Evolutionary conservation across 768 basidiomycete species (phyloP).

Genomic region (Baorangia bicolor): DNA sequence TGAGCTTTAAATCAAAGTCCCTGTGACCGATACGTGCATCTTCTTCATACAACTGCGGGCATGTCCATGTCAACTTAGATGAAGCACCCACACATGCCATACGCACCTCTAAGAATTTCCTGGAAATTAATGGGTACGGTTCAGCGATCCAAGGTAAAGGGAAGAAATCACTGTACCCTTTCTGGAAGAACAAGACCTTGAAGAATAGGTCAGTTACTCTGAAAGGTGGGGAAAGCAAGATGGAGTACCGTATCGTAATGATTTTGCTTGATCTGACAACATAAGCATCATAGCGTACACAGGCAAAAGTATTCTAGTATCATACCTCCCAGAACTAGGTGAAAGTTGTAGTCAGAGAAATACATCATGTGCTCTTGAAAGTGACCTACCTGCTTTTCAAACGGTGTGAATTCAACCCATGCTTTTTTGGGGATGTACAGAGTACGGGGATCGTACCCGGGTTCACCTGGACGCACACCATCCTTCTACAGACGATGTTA

Average conservation of each 20-base stretch:
- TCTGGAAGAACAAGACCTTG: conserved; percentile 94
- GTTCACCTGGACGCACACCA: conserved; percentile 69
- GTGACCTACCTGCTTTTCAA: conserved; percentile 77
- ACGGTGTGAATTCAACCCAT: conserved; percentile 88
- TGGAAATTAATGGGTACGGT: conserved; percentile 31
- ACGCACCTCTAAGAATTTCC: conserved; percentile 77
- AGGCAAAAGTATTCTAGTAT: conserved; percentile 4
- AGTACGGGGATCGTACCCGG: conserved; percentile 89
- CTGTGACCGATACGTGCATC: conserved; percentile 92
- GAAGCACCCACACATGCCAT: background rate
- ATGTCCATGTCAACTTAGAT: background rate
- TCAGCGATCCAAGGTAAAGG: background rate
- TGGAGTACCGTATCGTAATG: conserved; percentile 85
- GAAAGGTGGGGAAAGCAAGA: conserved; percentile 5
- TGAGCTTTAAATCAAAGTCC: conserved; percentile 92
- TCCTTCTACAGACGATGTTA: conserved; percentile 62
- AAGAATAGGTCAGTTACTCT: conserved; percentile 12
- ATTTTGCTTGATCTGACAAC: conserved; percentile 88
- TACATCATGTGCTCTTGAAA: background rate
- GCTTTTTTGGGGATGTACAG: conserved; percentile 72
- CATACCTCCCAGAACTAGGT: conserved; percentile 72
- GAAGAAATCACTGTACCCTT: conserved; percentile 60
- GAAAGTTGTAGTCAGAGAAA: background rate
- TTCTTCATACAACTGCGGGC: conserved; percentile 78
- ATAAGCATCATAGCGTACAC: conserved; percentile 2